Evolutionary conservation across 2,329 filamentous ascomycete genomes (phyloP).

Genomic region (Sporothrix dimorphospora): DNA sequence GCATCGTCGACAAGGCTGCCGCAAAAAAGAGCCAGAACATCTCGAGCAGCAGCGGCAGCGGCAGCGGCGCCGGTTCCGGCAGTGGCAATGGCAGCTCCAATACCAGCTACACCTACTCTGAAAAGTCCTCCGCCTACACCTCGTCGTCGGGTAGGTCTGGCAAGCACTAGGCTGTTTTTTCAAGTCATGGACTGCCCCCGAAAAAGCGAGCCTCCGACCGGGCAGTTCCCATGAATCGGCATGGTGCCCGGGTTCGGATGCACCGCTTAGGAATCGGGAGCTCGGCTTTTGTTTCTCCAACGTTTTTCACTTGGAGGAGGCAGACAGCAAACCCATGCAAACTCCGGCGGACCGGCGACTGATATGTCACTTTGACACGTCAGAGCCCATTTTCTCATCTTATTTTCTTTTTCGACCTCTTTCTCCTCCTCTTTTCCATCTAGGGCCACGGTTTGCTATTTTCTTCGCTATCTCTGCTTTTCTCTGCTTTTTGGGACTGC

Average conservation of each 20-base stretch:
- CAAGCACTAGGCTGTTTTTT: not conserved
- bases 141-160: constrained; percentile 7
- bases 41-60: not conserved
- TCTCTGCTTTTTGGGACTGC: not conserved
- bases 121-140: constrained; percentile 16
- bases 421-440: not conserved
- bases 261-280: constrained; percentile 16
- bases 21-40: constrained; percentile 1
- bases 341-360: constrained; percentile 13
- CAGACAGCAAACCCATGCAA: constrained; percentile 10
- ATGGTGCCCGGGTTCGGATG: not conserved
- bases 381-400: constrained; percentile 2
- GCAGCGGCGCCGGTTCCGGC: not conserved
- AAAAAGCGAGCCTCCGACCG: not conserved
- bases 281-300: constrained; percentile 2
- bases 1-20: constrained; percentile 18
- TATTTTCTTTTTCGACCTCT: not conserved
- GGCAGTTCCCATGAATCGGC: not conserved
- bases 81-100: not conserved
- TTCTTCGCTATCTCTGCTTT: not conserved
- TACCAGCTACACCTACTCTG: not conserved
- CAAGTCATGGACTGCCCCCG: not conserved
- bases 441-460: constrained; percentile 9
- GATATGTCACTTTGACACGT: constrained; percentile 21
- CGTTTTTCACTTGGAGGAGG: not conserved